Base-by-base conservation (phyloP, 495 filamentous ascomycete species). In the Podospora comata region DNA sequence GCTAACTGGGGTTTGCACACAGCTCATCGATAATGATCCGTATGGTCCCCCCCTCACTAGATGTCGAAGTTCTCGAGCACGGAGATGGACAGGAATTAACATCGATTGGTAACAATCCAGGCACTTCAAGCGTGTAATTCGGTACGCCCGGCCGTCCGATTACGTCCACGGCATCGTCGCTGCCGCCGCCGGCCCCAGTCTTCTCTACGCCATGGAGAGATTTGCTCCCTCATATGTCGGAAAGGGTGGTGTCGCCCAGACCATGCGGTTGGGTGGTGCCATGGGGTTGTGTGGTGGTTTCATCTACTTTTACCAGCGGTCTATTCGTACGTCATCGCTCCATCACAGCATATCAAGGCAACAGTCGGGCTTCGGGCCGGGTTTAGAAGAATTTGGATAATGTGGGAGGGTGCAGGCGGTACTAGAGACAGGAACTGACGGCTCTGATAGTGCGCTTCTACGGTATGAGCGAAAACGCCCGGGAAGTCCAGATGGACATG, bases 21-120 rank as follows among this genome's bases (percentile, higher is more conserved):
- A 98, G 94, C 90, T 97, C 81, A 98, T 98, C 78, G 94, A 98
- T 83, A 93, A 88, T 82, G 94, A 98, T 81, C 94, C 94, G 94
- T 98, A 92, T 78, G 90, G 80, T 23, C 23, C 71, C 30, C 58
- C 58, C n/a, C 65, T 61, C 26, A 44, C 65, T 59, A 34, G 11
- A 57, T 32, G 26, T 39, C 61, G 20, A 15, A 19, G 58, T 15
- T 3, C 30, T 44, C 11, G 59, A 32, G 2, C 34, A 59, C 72
- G 72, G 15, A 48, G 39, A 48, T 48, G 39, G 15, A 13, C 39
- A 48, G 15, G 9, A 13, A 48, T 48, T 48, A 48, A 48, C 39
- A 11, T 13, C 39, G 13, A 18, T 48, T 77, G 63, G 78, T 72
- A 58, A 30, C 67, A 67, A 71, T 72, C 72, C 65, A 98, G 96